Percentiles rank a stretch among this genome's conserved stretches.
phyloP scores from a whole-genome alignment of 495 filamentous ascomycete species.

The Aspergillus carlsbadensis region DNA sequence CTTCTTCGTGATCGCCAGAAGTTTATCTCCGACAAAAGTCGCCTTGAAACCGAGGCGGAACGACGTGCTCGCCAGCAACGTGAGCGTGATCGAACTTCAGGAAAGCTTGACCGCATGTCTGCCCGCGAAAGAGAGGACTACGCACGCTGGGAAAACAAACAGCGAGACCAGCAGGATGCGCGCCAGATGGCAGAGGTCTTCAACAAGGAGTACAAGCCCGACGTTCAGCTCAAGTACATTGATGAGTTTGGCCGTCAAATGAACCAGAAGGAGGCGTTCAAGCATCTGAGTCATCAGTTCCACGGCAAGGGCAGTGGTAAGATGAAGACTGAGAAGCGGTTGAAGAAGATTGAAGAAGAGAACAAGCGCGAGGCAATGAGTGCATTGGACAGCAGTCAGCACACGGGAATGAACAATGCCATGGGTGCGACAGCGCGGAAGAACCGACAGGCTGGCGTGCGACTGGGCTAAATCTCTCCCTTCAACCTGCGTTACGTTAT shows the following conservation, averaged over 20 bases:
- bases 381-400: constrained; percentile 75
- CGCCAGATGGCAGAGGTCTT: constrained; percentile 80
- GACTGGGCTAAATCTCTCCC: constrained; percentile 58
- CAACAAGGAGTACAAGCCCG: constrained; percentile 82
- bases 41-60: constrained; percentile 73
- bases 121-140: constrained; percentile 88
- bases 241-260: constrained; percentile 83
- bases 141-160: constrained; percentile 80
- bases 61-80: constrained; percentile 76
- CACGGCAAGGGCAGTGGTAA: constrained; percentile 97
- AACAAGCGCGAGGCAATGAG: constrained; percentile 81
- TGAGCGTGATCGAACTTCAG: constrained; percentile 79
- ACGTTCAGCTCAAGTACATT: constrained; percentile 84
- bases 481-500: too few species aligned
- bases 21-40: constrained; percentile 79
- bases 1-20: constrained; percentile 70
- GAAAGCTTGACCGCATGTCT: constrained; percentile 81
- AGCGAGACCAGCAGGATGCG: constrained; percentile 78
- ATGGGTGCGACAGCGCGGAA: constrained; percentile 73
- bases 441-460: constrained; percentile 83
- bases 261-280: constrained; percentile 94
- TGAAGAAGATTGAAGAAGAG: constrained; percentile 97
- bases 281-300: constrained; percentile 93
- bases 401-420: constrained; percentile 78
- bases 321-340: constrained; percentile 93